Evolutionary conservation across 768 basidiomycete genomes (phyloP).

Genomic region (Termitomyces sp.): DNA sequence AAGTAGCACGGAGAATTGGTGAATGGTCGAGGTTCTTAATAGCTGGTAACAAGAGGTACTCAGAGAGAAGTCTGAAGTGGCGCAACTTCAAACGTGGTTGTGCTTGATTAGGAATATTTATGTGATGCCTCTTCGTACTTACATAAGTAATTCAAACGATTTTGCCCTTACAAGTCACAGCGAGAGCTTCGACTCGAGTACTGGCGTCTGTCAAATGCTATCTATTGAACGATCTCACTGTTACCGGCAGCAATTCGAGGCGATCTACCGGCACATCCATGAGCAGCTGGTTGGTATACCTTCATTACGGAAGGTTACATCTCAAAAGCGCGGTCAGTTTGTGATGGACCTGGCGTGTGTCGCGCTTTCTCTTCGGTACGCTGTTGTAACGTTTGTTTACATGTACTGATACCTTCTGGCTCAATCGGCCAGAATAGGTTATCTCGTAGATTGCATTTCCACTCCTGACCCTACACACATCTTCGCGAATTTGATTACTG

Average conservation of each 20-base stretch:
- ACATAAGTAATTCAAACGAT: not conserved
- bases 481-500: conserved; percentile 29
- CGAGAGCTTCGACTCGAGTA: not conserved
- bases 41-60: not conserved
- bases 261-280: conserved; percentile 6
- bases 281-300: conserved; percentile 6
- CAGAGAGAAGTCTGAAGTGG: not conserved
- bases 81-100: not conserved
- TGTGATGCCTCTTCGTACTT: not conserved
- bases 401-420: not conserved
- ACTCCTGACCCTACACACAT: conserved; percentile 27
- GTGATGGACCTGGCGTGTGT: conserved; percentile 37
- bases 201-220: not conserved
- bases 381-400: not conserved
- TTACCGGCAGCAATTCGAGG: not conserved
- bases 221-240: not conserved
- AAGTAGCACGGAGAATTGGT: not conserved
- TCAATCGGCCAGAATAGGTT: conserved; percentile 31
- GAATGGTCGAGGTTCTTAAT: not conserved
- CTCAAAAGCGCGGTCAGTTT: conserved; percentile 22
- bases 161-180: not conserved
- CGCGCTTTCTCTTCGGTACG: conserved; percentile 35
- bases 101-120: not conserved
- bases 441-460: conserved; percentile 44
- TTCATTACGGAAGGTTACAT: conserved; percentile 13